Evolutionary conservation across 2,329 filamentous ascomycete species (phyloP), one percentile per base, ranked within the genome.

Genomic region (Aspergillus ibericus): DNA sequence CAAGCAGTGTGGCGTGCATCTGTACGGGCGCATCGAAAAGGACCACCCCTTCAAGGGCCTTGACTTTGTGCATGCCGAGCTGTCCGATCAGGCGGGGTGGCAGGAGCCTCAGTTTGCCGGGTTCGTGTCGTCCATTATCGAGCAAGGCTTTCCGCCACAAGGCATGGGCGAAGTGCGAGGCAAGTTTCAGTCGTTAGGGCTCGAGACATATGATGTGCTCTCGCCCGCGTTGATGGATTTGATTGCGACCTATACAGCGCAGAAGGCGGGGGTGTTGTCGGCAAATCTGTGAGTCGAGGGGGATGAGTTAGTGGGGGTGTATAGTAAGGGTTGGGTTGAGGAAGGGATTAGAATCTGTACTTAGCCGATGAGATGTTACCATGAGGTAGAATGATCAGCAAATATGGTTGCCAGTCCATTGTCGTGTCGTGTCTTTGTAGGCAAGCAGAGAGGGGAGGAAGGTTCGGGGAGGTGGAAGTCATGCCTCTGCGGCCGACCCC

Each of bases 81-180:
- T 90, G 46, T 83, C 81, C 16, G 76, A 81, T 52, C 72, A 81
- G 55, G 79, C 82, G 69, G 86, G 86, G n/a, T 89, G 87, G 86
- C 86, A 89, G 74, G 87, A 88, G 75, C 86, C 86, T 6, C 86
- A 89, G 68, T 90, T 89, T 64, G 87, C 87, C 2, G 87, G 82
- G 0, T 90, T 89, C 60, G 86, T 89, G 38, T 85, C 82, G 35
- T 86, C 82, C 56, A 84, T 89, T 59, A 88, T 89, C 59, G 87
- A 89, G 81, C 85, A 88, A 68, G 87, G 87, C 1, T 87, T 84
- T 65, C 72, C 81, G 48, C 83, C 86, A 0, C 70, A 75, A 15
- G 76, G 78, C 35, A 87, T 87, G 66, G 81, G 79, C 50, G 80
- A 78, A 16, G 82, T 89, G 3, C 78, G 87, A 42, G 63, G 59